These are phyloP conservation scores for Wallemia ichthyophaga DNA, from an alignment of 1,284 basidiomycete species.

Conservation along the genomic window DNA sequence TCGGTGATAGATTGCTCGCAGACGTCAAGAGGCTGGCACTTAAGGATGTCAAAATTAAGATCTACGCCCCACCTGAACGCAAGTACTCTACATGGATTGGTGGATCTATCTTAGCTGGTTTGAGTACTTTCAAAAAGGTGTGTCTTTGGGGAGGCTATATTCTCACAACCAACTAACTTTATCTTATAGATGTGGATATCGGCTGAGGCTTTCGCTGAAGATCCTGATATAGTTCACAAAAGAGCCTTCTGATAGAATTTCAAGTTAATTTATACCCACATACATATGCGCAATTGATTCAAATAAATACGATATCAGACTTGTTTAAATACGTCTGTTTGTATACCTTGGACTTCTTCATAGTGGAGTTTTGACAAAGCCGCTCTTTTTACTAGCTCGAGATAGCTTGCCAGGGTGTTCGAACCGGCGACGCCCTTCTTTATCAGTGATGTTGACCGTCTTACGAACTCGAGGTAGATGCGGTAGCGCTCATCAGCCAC, in stretches of 20 bases:
- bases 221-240: slow-evolving; percentile 90
- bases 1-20: slow-evolving; percentile 76
- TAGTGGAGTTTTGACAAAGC: slow-evolving; percentile 34
- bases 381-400: slow-evolving; percentile 36
- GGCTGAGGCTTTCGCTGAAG: slow-evolving; percentile 96
- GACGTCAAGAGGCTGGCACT: slow-evolving; percentile 91
- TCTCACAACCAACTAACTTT: no score
- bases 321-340: slow-evolving; percentile 10
- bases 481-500: slow-evolving; percentile 67
- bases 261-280: slow-evolving; percentile 3
- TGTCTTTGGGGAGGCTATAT: no score
- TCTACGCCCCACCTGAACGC: slow-evolving; percentile 95
- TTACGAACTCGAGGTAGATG: slow-evolving; percentile 61
- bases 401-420: slow-evolving; percentile 26
- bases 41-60: slow-evolving; percentile 95
- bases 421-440: slow-evolving; percentile 14
- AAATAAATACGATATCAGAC: neutral
- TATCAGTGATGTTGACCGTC: slow-evolving; percentile 13
- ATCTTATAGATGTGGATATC: slow-evolving; percentile 87
- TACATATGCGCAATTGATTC: neutral
- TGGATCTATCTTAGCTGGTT: slow-evolving; percentile 73
- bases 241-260: slow-evolving; percentile 19
- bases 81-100: slow-evolving; percentile 99
- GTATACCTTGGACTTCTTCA: slow-evolving; percentile 30
- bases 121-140: slow-evolving; percentile 94